A percentile compares a stretch with the other conserved stretches of the same genome.
Conservation (phyloP, 768 basidiomycete genomes). For the Hortiboletus flavorubellus region DNA sequence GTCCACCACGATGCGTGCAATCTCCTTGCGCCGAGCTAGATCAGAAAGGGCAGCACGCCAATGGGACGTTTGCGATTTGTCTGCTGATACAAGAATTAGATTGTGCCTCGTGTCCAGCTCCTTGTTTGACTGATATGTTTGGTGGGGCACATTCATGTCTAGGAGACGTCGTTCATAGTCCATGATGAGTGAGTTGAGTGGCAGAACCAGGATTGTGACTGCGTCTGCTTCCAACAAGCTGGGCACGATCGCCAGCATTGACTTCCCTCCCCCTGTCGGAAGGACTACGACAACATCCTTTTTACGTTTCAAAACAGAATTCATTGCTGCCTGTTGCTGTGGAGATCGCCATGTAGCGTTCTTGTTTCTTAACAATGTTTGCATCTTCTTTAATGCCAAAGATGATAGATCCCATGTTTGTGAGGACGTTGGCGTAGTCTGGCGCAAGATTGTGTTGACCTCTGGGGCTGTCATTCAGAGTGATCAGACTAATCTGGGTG, state of each 20-base stretch:
- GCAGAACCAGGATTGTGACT: neutral
- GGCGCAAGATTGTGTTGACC: too few relatives aligned
- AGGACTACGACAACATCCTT: neutral
- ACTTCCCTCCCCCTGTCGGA: neutral
- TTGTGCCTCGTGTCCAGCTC: too few relatives aligned
- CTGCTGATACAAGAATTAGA: slow-evolving; percentile 6
- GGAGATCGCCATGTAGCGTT: neutral
- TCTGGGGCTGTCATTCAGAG: too few relatives aligned
- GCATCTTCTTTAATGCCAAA: neutral
- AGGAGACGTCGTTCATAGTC: neutral
- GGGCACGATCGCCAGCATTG: neutral
- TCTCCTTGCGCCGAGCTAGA: neutral
- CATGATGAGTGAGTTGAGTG: neutral
- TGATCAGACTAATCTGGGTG: too few relatives aligned
- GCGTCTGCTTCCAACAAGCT: neutral
- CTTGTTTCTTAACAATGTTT: neutral
- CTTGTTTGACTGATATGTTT: neutral
- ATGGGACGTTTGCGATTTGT: neutral
- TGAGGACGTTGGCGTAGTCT: too few relatives aligned
- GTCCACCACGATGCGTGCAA: slow-evolving; percentile 21
- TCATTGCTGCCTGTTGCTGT: neutral
- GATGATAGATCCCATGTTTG: too few relatives aligned
- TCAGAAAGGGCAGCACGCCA: slow-evolving; percentile 10
- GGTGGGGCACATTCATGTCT: neutral
- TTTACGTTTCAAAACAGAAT: neutral